A percentile compares a stretch with the other conserved stretches of the same genome.
These are phyloP conservation scores for Leonotis leonurus DNA, from an alignment of 257 asterid genomes.

Conservation along the genomic window DNA sequence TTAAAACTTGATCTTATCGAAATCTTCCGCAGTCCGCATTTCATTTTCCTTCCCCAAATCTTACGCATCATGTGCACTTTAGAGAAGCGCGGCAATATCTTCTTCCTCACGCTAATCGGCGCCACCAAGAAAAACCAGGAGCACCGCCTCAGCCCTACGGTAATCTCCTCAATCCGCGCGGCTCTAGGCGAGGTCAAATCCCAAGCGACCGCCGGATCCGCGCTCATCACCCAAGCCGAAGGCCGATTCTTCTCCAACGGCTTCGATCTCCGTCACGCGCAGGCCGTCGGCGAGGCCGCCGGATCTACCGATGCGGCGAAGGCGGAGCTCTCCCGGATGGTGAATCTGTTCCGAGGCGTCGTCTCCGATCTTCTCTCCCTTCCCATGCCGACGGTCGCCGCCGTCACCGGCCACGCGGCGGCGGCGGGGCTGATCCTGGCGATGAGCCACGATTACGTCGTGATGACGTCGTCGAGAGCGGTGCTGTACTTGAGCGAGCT, in stretches of 20 bases:
- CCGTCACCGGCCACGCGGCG: slow-evolving; percentile 82
- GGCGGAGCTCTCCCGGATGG: slow-evolving; percentile 48
- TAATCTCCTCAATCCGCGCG: slow-evolving; percentile 54
- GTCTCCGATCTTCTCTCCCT: slow-evolving; percentile 57
- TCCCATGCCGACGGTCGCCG: slow-evolving; percentile 78
- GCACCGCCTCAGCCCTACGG: slow-evolving; percentile 60
- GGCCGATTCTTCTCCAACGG: slow-evolving; percentile 90
- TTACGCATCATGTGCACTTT: slow-evolving; percentile 55
- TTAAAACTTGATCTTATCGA: background rate
- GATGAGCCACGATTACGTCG: slow-evolving; percentile 60
- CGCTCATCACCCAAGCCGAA: slow-evolving; percentile 51
- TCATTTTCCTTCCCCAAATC: background rate
- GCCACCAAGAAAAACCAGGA: slow-evolving; percentile 35
- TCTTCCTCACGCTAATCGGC: slow-evolving; percentile 60
- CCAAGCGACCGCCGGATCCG: slow-evolving; percentile 60
- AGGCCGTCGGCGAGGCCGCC: slow-evolving; percentile 39
- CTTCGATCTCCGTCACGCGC: slow-evolving; percentile 69
- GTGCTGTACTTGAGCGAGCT: slow-evolving; percentile 85
- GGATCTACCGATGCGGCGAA: slow-evolving; percentile 41
- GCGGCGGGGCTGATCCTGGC: slow-evolving; percentile 73
- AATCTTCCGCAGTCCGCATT: background rate
- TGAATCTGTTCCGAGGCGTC: slow-evolving; percentile 48
- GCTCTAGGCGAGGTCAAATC: slow-evolving; percentile 51
- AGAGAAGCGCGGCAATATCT: slow-evolving; percentile 56
- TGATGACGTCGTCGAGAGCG: slow-evolving; percentile 52